Conservation (phyloP, 768 basidiomycete species). For the Mycena leptocephala region DNA sequence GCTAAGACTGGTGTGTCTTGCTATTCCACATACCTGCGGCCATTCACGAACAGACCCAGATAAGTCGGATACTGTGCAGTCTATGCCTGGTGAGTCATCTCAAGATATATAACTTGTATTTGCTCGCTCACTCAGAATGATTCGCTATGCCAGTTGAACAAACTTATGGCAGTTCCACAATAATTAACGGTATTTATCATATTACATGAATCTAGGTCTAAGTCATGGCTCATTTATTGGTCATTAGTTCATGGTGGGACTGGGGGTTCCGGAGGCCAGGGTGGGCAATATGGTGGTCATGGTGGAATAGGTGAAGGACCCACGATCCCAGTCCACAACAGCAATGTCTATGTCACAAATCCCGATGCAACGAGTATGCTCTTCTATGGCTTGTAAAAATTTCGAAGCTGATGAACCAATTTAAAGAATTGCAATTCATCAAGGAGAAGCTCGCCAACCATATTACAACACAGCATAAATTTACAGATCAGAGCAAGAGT, state of each 20-base stretch:
- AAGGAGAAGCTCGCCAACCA: background rate
- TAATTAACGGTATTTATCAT: background rate
- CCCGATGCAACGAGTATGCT: too few species aligned
- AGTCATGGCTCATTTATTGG: background rate
- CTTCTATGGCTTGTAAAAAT: background rate
- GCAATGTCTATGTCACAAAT: background rate
- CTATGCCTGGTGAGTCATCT: constrained; percentile 5
- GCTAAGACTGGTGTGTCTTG: background rate
- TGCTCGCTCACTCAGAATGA: background rate
- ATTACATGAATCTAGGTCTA: background rate
- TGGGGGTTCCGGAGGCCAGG: background rate
- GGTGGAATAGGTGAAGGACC: background rate
- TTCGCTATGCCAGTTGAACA: background rate
- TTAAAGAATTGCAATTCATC: too few species aligned
- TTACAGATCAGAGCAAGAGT: constrained; percentile 27
- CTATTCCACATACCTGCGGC: constrained; percentile 10
- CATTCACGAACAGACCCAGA: background rate
- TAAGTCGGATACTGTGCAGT: background rate
- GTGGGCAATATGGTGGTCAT: background rate
- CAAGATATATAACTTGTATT: background rate
- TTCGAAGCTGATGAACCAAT: too few species aligned
- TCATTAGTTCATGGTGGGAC: background rate
- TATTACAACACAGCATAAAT: too few species aligned
- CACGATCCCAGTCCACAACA: background rate
- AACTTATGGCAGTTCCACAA: too few species aligned